Base-by-base conservation (phyloP, 768 basidiomycete species). In the Boletus coccyginus region DNA sequence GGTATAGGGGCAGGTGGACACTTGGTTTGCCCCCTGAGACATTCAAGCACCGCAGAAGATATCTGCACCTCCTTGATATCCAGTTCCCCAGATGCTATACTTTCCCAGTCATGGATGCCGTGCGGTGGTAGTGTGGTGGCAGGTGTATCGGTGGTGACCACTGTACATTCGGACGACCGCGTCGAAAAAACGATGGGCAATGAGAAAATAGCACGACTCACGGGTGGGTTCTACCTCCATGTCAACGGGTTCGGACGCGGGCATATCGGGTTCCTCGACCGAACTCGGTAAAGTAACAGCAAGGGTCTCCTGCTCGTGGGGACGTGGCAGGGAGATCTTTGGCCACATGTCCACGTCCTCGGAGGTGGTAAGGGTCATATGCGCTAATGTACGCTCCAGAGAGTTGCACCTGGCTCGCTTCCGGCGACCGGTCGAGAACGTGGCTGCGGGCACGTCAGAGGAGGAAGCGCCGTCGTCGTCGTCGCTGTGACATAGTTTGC, bases 151-250 rank as follows among this genome's bases (percentile, higher is more conserved):
- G 41, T 21, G 27, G 27, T 27, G 27, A 27, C 27, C 12, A 43
- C 56, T 63, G 31, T 7, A 41, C 17, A 40, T 38, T 42, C 27
- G 4, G 12, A 44, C 27, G 29, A 21, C n/a, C n/a, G 21, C 21
- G 51, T 56, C 41, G 33, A n/a, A 29, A 29, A 40, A 42, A 38
- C 3, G 38, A 58, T 14, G 46, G 45, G 40, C 29, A 49, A 46
- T 11, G n/a, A 59, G 27, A 59, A 16, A 19, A 40, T 33, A 60
- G 35, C 36, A 50, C 33, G 21, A 45, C 64, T 78, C 70, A 90
- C 89, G 75, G 66, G 87, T 81, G 60, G 81, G 84, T 64, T 87
- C 88, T 6, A 82, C 78, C 57, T 82, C 83, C 88, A 91, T 91
- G 45, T 77, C 80, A 29, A 75, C 78, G 3, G 84, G 74, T 52